These are phyloP conservation scores for Trypanosoma conorhini DNA, from an alignment of 208 protist species.

Conservation along the genomic window DNA sequence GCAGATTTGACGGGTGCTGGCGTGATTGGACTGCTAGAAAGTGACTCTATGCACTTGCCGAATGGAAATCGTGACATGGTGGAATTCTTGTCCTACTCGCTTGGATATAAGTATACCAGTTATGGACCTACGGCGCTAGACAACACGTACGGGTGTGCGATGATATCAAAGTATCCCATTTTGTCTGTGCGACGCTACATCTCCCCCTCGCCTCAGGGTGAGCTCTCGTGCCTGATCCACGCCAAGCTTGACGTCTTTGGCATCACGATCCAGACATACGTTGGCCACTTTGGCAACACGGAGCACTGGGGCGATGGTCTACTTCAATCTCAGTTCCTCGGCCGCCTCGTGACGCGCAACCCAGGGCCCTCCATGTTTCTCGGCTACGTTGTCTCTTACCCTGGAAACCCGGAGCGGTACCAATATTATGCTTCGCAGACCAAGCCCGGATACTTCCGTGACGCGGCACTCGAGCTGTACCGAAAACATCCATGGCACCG, in stretches of 20 bases:
- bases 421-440: constrained; percentile 49
- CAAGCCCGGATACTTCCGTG: constrained; percentile 51
- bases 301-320: constrained; percentile 84
- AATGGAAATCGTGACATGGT: constrained; percentile 79
- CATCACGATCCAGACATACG: constrained; percentile 62
- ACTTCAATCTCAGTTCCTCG: constrained; percentile 81
- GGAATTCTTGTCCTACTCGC: constrained; percentile 77
- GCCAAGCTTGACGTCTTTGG: constrained; percentile 72
- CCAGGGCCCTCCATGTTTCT: constrained; percentile 73
- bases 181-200: constrained; percentile 62
- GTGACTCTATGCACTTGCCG: constrained; percentile 67
- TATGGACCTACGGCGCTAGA: constrained; percentile 76
- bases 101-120: constrained; percentile 75
- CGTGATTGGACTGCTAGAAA: constrained; percentile 74
- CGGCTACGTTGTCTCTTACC: constrained; percentile 80
- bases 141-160: constrained; percentile 80
- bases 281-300: constrained; percentile 86
- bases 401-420: constrained; percentile 51
- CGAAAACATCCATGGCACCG: constrained; percentile 54
- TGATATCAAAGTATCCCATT: constrained; percentile 82
- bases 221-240: constrained; percentile 71
- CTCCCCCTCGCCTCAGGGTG: constrained; percentile 70
- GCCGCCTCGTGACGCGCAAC: constrained; percentile 42
- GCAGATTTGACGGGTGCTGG: constrained; percentile 42
- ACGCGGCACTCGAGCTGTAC: constrained; percentile 71